These are phyloP conservation scores for Coemansia sp. DNA, from an alignment of 192 early-diverging fungal species.

Conservation along the genomic window DNA sequence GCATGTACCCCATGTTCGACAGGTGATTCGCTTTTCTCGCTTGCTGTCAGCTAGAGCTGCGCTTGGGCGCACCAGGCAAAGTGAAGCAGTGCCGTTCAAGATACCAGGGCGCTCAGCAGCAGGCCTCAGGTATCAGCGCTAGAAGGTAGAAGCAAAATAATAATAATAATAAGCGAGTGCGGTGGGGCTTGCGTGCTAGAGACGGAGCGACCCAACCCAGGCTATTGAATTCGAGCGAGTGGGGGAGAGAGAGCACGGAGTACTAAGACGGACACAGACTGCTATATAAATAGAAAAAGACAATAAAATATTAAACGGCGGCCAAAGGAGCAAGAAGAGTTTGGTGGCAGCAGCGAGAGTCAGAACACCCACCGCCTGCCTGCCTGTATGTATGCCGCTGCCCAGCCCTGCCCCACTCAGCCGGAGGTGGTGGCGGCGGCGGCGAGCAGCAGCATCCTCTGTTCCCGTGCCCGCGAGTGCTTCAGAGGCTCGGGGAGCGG, in stretches of 20 bases:
- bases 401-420: too few relatives aligned
- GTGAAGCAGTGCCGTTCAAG: not conserved
- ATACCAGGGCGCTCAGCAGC: not conserved
- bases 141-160: not conserved
- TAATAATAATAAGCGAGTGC: too few relatives aligned
- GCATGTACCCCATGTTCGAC: conserved; percentile 50
- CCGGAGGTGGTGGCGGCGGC: too few relatives aligned
- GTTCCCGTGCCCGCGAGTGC: too few relatives aligned
- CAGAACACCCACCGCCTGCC: not conserved
- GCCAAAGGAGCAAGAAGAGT: not conserved
- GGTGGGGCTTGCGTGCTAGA: not conserved
- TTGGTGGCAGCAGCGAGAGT: not conserved
- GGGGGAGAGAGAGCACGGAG: not conserved
- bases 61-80: not conserved
- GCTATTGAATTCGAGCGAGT: not conserved
- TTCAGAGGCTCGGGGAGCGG: too few relatives aligned
- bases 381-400: too few relatives aligned
- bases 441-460: too few relatives aligned
- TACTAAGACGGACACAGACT: too few relatives aligned
- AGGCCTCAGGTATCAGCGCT: not conserved
- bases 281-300: too few relatives aligned
- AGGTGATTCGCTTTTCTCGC: too few relatives aligned
- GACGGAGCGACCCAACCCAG: not conserved
- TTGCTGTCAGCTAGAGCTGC: too few relatives aligned
- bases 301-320: too few relatives aligned